These are phyloP conservation scores for Gentiana straminea DNA, from an alignment of 257 asterid genomes.

Conservation along the genomic window DNA sequence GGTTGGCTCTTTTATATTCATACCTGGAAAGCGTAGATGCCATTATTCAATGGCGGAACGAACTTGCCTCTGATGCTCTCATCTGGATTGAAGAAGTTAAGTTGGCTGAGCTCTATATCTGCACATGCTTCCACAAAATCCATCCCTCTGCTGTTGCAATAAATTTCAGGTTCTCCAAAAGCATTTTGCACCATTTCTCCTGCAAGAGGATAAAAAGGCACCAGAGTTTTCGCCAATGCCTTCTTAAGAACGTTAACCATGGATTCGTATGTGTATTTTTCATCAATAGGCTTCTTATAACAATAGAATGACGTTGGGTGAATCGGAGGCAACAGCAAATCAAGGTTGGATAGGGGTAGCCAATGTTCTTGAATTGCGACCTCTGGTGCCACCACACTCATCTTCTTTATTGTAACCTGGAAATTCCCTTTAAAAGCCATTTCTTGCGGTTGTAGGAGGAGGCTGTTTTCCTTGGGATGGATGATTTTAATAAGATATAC, in stretches of 20 bases:
- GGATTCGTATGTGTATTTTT: conserved; percentile 5
- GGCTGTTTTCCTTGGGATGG: too few species aligned
- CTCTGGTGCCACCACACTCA: conserved; percentile 33
- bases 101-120: conserved; percentile 25
- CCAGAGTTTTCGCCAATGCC: conserved; percentile 30
- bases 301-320: conserved; percentile 36
- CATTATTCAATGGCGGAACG: conserved; percentile 30
- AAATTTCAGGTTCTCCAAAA: conserved; percentile 46
- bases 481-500: too few species aligned
- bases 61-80: conserved; percentile 26
- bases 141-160: conserved; percentile 48
- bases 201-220: conserved; percentile 29
- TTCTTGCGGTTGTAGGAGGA: not conserved
- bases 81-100: conserved; percentile 32
- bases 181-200: conserved; percentile 39
- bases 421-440: not conserved
- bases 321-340: conserved; percentile 47
- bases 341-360: conserved; percentile 45
- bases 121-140: conserved; percentile 34
- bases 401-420: conserved; percentile 25
- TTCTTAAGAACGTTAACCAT: conserved; percentile 22
- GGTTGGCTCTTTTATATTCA: too few species aligned
- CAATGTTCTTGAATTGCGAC: conserved; percentile 41
- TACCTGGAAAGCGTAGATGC: conserved; percentile 21
- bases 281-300: conserved; percentile 16